Evolutionary conservation across 2,329 filamentous ascomycete species (phyloP).

Genomic region (Sarocladiaceae sp.): DNA sequence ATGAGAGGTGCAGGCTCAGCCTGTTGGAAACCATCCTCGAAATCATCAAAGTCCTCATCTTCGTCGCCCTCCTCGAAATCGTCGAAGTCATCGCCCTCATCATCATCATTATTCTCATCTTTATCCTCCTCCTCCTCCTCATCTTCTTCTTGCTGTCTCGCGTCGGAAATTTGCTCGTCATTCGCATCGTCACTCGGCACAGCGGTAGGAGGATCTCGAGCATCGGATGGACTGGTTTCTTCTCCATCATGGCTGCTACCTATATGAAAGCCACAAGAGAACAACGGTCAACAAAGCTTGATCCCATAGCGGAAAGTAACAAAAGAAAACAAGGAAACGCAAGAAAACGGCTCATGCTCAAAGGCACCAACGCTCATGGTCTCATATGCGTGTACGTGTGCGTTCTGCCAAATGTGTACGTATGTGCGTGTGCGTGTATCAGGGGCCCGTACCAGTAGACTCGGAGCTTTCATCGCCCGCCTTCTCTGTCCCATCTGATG

Average conservation of each 20-base stretch:
- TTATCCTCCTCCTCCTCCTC: conserved; percentile 17
- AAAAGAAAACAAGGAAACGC: neutral
- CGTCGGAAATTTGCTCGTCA: neutral
- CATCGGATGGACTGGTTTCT: conserved; percentile 5
- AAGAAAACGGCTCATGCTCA: neutral
- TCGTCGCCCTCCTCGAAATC: conserved; percentile 55
- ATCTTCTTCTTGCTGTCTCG: neutral
- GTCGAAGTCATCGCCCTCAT: conserved; percentile 55
- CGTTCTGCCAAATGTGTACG: too few species aligned
- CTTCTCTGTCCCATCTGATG: conserved; percentile 35
- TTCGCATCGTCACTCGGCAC: conserved; percentile 4
- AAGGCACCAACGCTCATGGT: neutral
- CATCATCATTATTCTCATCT: conserved; percentile 34
- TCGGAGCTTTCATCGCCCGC: conserved; percentile 19
- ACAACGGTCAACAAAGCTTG: conserved; percentile 2
- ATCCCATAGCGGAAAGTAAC: too few species aligned
- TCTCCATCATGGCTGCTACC: conserved; percentile 6
- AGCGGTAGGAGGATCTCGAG: neutral
- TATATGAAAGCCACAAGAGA: conserved; percentile 7
- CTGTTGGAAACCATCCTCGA: conserved; percentile 65
- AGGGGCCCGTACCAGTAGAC: conserved; percentile 20
- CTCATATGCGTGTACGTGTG: neutral
- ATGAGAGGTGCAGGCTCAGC: conserved; percentile 31
- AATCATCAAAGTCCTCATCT: conserved; percentile 58
- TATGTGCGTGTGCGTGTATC: neutral